Evolutionary conservation across 1,284 basidiomycete genomes (phyloP), one percentile per base, ranked within the genome.

Genomic region (Trichosporon asahii): DNA sequence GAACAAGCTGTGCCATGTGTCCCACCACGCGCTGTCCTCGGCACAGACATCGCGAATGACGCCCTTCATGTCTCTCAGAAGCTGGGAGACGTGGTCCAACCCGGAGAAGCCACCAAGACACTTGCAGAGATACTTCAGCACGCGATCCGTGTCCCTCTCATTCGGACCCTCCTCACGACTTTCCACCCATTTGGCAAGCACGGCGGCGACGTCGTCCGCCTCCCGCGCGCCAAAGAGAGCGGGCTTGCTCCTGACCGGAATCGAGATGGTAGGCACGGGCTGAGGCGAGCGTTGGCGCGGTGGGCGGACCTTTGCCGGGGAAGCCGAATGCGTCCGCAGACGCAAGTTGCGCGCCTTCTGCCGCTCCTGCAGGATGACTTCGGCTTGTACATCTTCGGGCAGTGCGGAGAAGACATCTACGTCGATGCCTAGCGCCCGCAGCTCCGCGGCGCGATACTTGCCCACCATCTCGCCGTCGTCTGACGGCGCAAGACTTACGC

Each of bases 111-210:
- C 86, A 68, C 85, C 86, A 79, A 90, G 86, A 71, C 88, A 89
- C 74, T 88, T 87, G 65, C 89, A 84, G 60, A 95, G 80, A 77
- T 89, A 95, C 68, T 87, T 88, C 14, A 86, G 85, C 68, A 95
- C 90, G 74, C 88, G 89, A 27, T 88, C 87, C 2, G 92, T 85
- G 75, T 95, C 94, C 76, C 85, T 86, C 71, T 85, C 83, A 68
- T 89, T 88, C 44, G 93, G 93, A 15, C 86, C 57, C 14, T 31
- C 27, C 8, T 61, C 85, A 68, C 87, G 84, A 64, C 85, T 83
- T 57, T 86, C 84, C 3, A 95, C 88, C 94, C 94, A 95, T 44
- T 83, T 77, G 72, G 89, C 88, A 46, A 95, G 86, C 25, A 90
- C 85, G 3, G 82, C 80, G 77, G 91, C 88, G 33, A 95, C 86